Base-by-base conservation (phyloP, 768 basidiomycete species). In the Tubosaeta brunneosetosa region DNA sequence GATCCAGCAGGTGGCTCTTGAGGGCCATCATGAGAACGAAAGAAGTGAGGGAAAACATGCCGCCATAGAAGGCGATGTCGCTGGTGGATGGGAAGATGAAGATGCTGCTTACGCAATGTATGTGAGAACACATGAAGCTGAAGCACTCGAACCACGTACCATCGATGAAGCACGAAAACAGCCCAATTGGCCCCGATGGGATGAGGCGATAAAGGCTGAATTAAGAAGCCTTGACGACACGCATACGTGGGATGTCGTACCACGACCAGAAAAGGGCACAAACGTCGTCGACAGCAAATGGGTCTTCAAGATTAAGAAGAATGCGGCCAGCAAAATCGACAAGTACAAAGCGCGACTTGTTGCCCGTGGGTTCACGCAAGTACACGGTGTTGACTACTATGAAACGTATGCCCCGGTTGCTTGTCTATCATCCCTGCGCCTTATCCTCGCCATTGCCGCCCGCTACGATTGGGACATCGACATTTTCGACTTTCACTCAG, bases 391-490 rank as follows among this genome's bases (percentile, higher is more conserved):
- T 9, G 47, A 53, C 11, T 53, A 53, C 22, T 40, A 49, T 10
- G 36, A 53, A 14, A 53, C 22, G 0, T 53, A 44, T 2, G 29
- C 47, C 27, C 47, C 12, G 11, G 37, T 49, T 4, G 27, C 47
- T 2, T n/a, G 37, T 2, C 47, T 49, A 7, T n/a, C 47, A 0
- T 40, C n/a, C 0, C 52, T 71, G 6, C 55, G 62, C 3, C 37
- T 59, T 2, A 55, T 64, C 12, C 51, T 60, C 1, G 41, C 56
- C 3, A 45, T 60, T 2, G 22, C 57, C 1, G 51, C 51, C 1
- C 3, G 13, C 4, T 12, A 49, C 0, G 26, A 56, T 33, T 59
- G 55, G 57, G 50, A 59, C 3, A 44, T 59, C 2, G 32, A 61
- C 6, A 31, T 56, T 0, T 56, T 61, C 6, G 29, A 59, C 29